A percentile compares a stretch with the other conserved stretches of the same genome.
Conservation (phyloP, 179 eudicot genomes). For the Spinacia oleracea region DNA sequence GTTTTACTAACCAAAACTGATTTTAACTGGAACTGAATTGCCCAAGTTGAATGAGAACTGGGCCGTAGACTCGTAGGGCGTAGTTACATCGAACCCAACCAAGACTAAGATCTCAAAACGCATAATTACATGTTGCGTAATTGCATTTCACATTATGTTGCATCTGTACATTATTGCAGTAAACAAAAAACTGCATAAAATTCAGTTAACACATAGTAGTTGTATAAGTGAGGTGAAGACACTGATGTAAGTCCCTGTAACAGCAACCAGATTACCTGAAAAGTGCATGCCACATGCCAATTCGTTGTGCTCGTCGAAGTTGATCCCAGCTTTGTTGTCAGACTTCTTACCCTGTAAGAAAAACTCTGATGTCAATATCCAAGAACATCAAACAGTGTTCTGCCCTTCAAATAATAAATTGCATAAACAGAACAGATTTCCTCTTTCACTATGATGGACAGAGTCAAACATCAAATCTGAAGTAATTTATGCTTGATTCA, state of each 20-base stretch:
- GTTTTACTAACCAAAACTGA: too few species aligned
- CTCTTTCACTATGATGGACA: background rate
- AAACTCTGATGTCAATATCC: background rate
- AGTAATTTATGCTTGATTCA: background rate
- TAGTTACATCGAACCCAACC: background rate
- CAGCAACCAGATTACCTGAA: background rate
- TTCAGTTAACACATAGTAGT: background rate
- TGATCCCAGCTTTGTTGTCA: background rate
- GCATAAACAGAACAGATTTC: background rate
- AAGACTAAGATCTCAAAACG: background rate
- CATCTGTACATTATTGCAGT: slow-evolving; percentile 6
- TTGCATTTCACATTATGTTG: background rate
- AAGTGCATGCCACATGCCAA: background rate
- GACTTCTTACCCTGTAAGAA: background rate
- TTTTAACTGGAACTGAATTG: background rate
- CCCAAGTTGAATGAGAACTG: background rate
- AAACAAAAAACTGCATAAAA: background rate
- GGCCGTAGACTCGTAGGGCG: background rate
- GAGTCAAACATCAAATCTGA: too few species aligned
- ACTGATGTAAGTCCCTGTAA: background rate
- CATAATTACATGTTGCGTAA: background rate
- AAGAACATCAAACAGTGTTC: background rate
- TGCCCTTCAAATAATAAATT: background rate
- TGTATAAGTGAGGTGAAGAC: background rate
- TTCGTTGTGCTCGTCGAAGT: too few species aligned